Conservation (phyloP, 2,329 filamentous ascomycete species). For the Cercospora brassicicola region DNA sequence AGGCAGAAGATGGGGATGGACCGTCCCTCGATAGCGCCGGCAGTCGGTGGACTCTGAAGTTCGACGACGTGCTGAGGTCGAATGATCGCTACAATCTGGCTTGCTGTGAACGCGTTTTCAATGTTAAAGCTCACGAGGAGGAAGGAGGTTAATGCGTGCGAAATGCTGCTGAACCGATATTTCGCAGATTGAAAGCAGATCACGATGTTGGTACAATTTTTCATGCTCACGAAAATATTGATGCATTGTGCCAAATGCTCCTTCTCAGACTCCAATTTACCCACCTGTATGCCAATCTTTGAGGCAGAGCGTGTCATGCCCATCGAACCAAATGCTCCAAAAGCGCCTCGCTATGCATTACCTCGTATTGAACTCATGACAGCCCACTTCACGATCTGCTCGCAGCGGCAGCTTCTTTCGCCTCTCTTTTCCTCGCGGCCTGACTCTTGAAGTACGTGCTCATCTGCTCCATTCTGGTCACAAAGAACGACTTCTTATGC, state of each 20-base stretch:
- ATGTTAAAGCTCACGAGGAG: neutral
- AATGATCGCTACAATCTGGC: neutral
- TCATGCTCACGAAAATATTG: slow-evolving; percentile 13
- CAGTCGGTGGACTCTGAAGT: neutral
- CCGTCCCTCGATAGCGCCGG: neutral
- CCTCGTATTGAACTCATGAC: neutral
- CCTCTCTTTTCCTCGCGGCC: slow-evolving; percentile 42
- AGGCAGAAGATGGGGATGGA: slow-evolving; percentile 22
- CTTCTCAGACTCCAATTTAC: neutral
- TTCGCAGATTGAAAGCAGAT: slow-evolving; percentile 5
- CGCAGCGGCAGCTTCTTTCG: slow-evolving; percentile 17
- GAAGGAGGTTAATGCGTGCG: neutral
- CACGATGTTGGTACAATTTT: slow-evolving; percentile 6
- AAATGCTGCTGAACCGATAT: neutral
- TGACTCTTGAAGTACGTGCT: slow-evolving; percentile 70
- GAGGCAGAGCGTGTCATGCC: neutral
- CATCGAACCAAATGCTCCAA: slow-evolving; percentile 1
- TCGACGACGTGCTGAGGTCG: neutral
- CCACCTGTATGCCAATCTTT: neutral
- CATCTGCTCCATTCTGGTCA: slow-evolving; percentile 86
- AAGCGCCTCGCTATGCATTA: slow-evolving; percentile 28
- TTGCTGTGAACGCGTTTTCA: neutral
- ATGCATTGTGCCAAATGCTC: slow-evolving; percentile 3
- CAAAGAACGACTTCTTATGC: slow-evolving; percentile 80
- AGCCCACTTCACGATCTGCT: slow-evolving; percentile 6